These are phyloP conservation scores for Penicillium sp. DNA, from an alignment of 2,329 filamentous ascomycete species.

Conservation along the genomic window DNA sequence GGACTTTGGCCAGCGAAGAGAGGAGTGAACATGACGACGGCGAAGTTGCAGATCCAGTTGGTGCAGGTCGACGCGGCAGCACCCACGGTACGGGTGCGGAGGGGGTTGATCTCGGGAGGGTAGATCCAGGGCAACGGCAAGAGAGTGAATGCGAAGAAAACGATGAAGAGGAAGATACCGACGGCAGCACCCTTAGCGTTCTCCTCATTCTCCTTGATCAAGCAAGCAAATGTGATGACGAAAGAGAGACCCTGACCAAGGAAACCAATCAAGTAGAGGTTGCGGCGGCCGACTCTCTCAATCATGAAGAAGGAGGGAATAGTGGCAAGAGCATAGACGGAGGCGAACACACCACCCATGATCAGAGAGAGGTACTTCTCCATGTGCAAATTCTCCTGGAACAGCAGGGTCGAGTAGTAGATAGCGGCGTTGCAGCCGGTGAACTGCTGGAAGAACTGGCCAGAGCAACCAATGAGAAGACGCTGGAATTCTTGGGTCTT, in stretches of 20 bases:
- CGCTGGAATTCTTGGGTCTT: slow-evolving; percentile 35
- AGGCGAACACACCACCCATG: slow-evolving; percentile 29
- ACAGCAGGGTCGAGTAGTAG: slow-evolving; percentile 46
- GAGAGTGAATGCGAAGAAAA: slow-evolving; percentile 59
- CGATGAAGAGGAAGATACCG: slow-evolving; percentile 64
- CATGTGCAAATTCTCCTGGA: slow-evolving; percentile 38
- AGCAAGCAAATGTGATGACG: slow-evolving; percentile 34
- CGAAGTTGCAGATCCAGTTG: slow-evolving; percentile 55
- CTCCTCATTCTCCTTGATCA: slow-evolving; percentile 23
- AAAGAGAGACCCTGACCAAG: slow-evolving; percentile 31
- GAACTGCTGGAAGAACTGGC: slow-evolving; percentile 43
- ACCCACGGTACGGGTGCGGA: slow-evolving; percentile 52
- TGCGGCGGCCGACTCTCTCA: slow-evolving; percentile 41
- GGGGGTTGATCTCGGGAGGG: slow-evolving; percentile 43
- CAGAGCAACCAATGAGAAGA: slow-evolving; percentile 29
- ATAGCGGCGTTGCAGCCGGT: slow-evolving; percentile 47
- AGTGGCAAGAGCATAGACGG: slow-evolving; percentile 28
- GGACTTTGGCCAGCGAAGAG: slow-evolving; percentile 33
- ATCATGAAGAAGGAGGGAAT: slow-evolving; percentile 28
- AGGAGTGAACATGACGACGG: slow-evolving; percentile 48
- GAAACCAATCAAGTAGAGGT: slow-evolving; percentile 33
- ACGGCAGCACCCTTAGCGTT: slow-evolving; percentile 45
- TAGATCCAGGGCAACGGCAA: slow-evolving; percentile 9
- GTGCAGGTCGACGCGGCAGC: slow-evolving; percentile 50
- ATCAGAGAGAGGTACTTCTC: slow-evolving; percentile 19